These are phyloP conservation scores for Rhododendron vialii DNA, from an alignment of 148 eudicot genomes.

Conservation along the genomic window DNA sequence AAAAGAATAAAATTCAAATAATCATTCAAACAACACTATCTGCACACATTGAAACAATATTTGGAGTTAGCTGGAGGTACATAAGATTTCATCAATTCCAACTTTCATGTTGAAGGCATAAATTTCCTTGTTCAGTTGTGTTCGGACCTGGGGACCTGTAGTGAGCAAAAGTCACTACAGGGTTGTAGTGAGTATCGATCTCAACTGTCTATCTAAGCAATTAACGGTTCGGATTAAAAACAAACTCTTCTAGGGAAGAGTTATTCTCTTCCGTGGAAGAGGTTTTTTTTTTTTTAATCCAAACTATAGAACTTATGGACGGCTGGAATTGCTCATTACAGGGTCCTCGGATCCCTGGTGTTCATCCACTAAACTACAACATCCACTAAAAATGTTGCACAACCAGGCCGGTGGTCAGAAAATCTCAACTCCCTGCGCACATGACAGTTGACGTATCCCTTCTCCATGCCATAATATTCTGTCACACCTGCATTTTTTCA, in stretches of 20 bases:
- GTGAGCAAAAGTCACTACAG: too few species aligned
- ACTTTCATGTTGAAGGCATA: background rate
- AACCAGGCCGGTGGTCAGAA: slow-evolving; percentile 75
- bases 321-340: too few species aligned
- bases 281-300: too few species aligned
- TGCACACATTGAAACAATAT: background rate
- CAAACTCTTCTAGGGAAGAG: too few species aligned
- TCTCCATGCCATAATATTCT: slow-evolving; percentile 67
- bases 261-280: too few species aligned
- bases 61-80: background rate
- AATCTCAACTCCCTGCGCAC: slow-evolving; percentile 46
- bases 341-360: background rate
- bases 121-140: background rate
- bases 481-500: slow-evolving; percentile 55
- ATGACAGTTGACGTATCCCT: slow-evolving; percentile 39
- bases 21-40: background rate
- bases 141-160: too few species aligned
- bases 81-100: background rate
- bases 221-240: too few species aligned
- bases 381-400: slow-evolving; percentile 42
- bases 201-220: too few species aligned
- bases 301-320: too few species aligned
- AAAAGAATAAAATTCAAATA: background rate
- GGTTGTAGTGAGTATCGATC: too few species aligned
- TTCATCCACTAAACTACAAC: slow-evolving; percentile 17